Evolutionary conservation across 805 yeast genomes (phyloP), one percentile per base, ranked within the genome.

Genomic region (Blastobotrys americana): DNA sequence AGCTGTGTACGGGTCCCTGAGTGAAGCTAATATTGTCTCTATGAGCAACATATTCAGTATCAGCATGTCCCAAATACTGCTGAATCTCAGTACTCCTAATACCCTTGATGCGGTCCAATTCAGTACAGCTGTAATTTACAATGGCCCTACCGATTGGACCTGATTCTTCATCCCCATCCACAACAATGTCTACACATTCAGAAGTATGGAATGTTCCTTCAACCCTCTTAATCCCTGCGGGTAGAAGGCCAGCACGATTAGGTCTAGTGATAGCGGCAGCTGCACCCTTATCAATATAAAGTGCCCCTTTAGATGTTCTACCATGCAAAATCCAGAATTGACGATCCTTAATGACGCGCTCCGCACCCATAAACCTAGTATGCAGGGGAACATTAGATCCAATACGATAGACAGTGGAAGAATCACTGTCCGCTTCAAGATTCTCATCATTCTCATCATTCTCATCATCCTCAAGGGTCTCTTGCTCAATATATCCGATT

Each of bases 241-340:
- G 97, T 42, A 93, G 71, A 41, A 93, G 69, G 0, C 98, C 98
- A 0, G 97, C 97, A 49, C 93, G 75, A 57, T 86, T 77, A 43
- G 79, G 77, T 42, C 96, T 73, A 0, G 96, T 87, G 25, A 93
- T 69, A 0, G 98, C 98, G 35, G 69, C 67, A 58, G 76, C 83
- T 44, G 97, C 95, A 6, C 97, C 97, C 42, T 69, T 67, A 60
- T 93, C 98, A 20, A 93, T 80, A 42, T 79, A 73, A 15, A 93
- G 66, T 0, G 82, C 60, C 2, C 98, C 99, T 34, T 77, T 75
- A 0, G 96, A 73, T 44, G 84, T 82, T 39, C 90, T 70, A 1
- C 97, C 97, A 62, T 93, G 97, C 37, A 93, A 68, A 47, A 93
- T 74, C 99, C 99, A 93, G 64, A 93, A 89, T 49, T 84, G 83